phyloP scores from a whole-genome alignment of 768 basidiomycete species.

The Kwoniella sp. region DNA sequence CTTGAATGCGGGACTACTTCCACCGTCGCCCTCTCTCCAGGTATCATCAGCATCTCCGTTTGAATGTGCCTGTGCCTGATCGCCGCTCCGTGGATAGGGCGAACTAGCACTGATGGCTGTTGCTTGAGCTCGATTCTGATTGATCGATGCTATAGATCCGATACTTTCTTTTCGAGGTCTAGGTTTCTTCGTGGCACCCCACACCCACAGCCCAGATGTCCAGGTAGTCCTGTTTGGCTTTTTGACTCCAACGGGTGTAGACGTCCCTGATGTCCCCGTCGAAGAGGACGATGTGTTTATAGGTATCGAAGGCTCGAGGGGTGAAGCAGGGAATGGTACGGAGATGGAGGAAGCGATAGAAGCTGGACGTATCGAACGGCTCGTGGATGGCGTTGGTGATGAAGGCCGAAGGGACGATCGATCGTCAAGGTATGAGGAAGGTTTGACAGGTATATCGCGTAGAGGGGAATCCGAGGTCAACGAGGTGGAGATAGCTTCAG shows the following conservation, averaged over 20 bases:
- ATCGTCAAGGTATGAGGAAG: not conserved
- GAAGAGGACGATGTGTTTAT: conserved; percentile 7
- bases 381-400: conserved; percentile 27
- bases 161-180: conserved; percentile 6
- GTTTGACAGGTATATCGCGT: conserved; percentile 10
- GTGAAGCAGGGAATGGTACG: conserved; percentile 24
- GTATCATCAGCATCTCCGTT: conserved; percentile 37
- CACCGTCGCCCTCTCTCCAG: conserved; percentile 46
- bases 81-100: not conserved
- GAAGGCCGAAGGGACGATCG: conserved; percentile 3
- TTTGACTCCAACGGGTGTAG: conserved; percentile 9
- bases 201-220: conserved; percentile 50
- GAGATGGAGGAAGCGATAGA: conserved; percentile 34
- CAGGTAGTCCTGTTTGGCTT: conserved; percentile 29
- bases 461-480: conserved; percentile 30
- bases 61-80: conserved; percentile 6
- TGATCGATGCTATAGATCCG: conserved; percentile 8
- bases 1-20: conserved; percentile 42
- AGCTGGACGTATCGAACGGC: conserved; percentile 13
- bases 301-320: conserved; percentile 7
- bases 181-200: conserved; percentile 26
- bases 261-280: not conserved
- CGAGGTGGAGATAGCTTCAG: conserved; percentile 52
- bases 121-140: not conserved
- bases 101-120: not conserved